Evolutionary conservation across 441 rosid species (phyloP).

Genomic region (Adansonia madagascariensis): DNA sequence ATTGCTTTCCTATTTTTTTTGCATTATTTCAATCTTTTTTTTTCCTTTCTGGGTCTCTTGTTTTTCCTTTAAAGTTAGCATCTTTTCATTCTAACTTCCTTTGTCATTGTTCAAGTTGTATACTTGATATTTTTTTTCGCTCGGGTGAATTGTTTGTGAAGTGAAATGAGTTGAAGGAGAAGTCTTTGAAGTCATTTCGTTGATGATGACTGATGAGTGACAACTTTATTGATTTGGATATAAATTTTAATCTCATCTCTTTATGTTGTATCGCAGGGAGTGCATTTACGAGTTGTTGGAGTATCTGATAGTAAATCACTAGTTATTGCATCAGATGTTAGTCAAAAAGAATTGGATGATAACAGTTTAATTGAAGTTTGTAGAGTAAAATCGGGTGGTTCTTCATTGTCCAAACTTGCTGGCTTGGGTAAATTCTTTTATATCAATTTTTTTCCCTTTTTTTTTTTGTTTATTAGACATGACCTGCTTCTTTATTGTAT

Average conservation of each 20-base stretch:
- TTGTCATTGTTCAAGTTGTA: slow-evolving; percentile 14
- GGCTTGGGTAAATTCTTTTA: slow-evolving; percentile 45
- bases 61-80: slow-evolving; percentile 11
- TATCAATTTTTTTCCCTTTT: not conserved
- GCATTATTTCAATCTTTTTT: not conserved
- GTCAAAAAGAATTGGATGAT: slow-evolving; percentile 60
- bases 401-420: slow-evolving; percentile 47
- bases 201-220: not conserved
- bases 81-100: not conserved
- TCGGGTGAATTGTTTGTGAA: slow-evolving; percentile 4
- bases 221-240: not conserved
- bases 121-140: not conserved
- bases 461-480: not conserved
- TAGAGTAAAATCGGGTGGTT: slow-evolving; percentile 57
- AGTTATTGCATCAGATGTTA: slow-evolving; percentile 53
- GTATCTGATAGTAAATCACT: slow-evolving; percentile 76
- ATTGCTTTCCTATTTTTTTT: not conserved
- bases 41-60: slow-evolving; percentile 4
- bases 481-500: slow-evolving; percentile 9
- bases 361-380: slow-evolving; percentile 57
- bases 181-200: not conserved
- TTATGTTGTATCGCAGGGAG: slow-evolving; percentile 52
- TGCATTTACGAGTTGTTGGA: slow-evolving; percentile 75
- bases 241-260: not conserved
- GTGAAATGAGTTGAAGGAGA: not conserved